phyloP scores from a whole-genome alignment of 2,329 filamentous ascomycete genomes.

The Aspergillus ruber region DNA sequence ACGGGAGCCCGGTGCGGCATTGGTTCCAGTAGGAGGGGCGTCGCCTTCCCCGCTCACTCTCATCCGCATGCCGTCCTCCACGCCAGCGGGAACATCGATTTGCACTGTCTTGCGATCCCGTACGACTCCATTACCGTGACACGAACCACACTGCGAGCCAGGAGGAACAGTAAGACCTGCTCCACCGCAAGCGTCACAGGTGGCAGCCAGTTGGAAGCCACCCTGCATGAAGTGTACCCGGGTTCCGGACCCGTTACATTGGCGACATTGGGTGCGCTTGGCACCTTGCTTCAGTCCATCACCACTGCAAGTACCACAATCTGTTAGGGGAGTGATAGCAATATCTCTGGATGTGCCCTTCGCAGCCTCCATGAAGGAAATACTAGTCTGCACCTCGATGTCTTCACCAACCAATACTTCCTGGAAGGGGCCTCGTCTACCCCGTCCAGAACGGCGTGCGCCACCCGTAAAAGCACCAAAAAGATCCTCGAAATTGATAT shows the following conservation, averaged over 20 bases:
- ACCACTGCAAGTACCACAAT: conserved; percentile 77
- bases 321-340: conserved; percentile 69
- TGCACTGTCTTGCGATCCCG: conserved; percentile 76
- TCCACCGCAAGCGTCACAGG: conserved; percentile 75
- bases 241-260: conserved; percentile 80
- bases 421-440: conserved; percentile 64
- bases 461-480: conserved; percentile 78
- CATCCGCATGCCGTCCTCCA: conserved; percentile 93
- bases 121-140: conserved; percentile 75
- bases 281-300: conserved; percentile 77
- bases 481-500: conserved; percentile 94
- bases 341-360: conserved; percentile 89
- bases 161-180: conserved; percentile 68
- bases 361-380: conserved; percentile 93
- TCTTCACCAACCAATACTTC: conserved; percentile 88
- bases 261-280: conserved; percentile 65
- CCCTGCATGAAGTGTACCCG: conserved; percentile 84
- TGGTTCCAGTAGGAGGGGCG: conserved; percentile 67
- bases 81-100: conserved; percentile 88
- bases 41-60: conserved; percentile 82
- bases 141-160: conserved; percentile 73
- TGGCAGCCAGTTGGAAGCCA: conserved; percentile 92
- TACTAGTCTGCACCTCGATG: conserved; percentile 87
- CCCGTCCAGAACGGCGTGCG: conserved; percentile 45
- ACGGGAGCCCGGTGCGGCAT: conserved; percentile 55